Percentiles rank a stretch among this genome's conserved stretches.
Conservation (phyloP, 2,329 filamentous ascomycete species). For the Magnaporthiopsis incrustans region DNA sequence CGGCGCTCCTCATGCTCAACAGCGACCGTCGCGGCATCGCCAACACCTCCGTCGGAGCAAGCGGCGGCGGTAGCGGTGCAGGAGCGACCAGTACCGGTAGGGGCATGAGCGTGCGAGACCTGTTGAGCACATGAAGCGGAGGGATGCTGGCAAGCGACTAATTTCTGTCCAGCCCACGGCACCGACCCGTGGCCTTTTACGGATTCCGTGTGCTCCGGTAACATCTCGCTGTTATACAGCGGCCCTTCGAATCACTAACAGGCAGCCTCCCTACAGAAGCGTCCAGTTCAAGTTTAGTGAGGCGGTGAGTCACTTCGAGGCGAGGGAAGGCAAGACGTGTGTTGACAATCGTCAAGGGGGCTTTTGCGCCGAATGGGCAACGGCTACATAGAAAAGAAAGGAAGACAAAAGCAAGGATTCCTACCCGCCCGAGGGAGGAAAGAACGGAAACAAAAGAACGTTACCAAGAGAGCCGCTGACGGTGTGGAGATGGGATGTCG, state of each 20-base stretch:
- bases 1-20: slow-evolving; percentile 82
- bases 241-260: too few species aligned
- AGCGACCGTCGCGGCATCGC: slow-evolving; percentile 54
- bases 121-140: slow-evolving; percentile 39
- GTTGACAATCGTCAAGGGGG: too few species aligned
- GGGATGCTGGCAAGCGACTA: not conserved
- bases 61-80: slow-evolving; percentile 35
- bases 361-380: not conserved
- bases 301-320: too few species aligned
- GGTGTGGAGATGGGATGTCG: not conserved
- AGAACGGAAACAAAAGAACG: not conserved
- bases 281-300: not conserved
- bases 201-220: too few species aligned
- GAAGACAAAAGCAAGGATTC: too few species aligned
- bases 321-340: too few species aligned
- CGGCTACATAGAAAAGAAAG: not conserved
- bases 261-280: not conserved
- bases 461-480: slow-evolving; percentile 4
- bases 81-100: slow-evolving; percentile 17
- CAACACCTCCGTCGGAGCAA: not conserved
- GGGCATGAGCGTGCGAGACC: slow-evolving; percentile 46
- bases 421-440: too few species aligned
- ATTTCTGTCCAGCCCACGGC: not conserved
- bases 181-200: too few species aligned
- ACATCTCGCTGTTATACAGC: not conserved